A percentile compares a stretch with the other conserved stretches of the same genome.
These are phyloP conservation scores for Paraurostyla sp. DNA, from an alignment of 73 alveolate species.

Conservation along the genomic window DNA sequence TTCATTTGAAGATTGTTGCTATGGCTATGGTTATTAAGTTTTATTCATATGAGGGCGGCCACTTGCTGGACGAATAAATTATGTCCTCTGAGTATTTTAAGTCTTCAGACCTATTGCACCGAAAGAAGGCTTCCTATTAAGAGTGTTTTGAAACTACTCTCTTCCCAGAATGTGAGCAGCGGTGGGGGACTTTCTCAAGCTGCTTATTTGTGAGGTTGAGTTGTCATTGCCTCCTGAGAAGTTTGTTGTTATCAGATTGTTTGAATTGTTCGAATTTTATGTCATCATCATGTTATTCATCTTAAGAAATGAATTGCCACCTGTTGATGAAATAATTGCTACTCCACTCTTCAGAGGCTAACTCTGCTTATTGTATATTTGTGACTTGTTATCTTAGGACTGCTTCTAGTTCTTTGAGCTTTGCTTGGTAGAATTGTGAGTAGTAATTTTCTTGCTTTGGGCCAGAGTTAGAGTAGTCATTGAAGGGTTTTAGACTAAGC, in stretches of 20 bases:
- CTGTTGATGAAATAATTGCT: constrained; percentile 42
- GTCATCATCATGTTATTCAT: neutral
- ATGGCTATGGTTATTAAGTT: no score
- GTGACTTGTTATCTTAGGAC: neutral
- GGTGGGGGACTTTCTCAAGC: constrained; percentile 13
- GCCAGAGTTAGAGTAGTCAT: constrained; percentile 1
- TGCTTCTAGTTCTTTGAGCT: neutral
- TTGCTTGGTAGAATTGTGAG: neutral
- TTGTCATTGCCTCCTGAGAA: neutral
- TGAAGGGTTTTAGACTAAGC: neutral
- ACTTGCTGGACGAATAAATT: no score
- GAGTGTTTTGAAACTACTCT: neutral
- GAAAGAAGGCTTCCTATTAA: neutral
- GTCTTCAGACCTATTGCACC: constrained; percentile 5
- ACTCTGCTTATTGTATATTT: neutral
- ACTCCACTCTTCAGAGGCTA: neutral
- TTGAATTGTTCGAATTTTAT: constrained; percentile 19
- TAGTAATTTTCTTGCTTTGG: neutral
- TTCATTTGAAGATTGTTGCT: no score
- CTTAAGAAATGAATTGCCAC: constrained; percentile 42
- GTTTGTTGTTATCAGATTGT: neutral
- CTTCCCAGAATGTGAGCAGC: neutral
- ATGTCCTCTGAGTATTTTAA: no score
- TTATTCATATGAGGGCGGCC: no score
- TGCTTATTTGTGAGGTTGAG: neutral